Evolutionary conservation across 345 rosid genomes (phyloP).

Genomic region (Triadica sebifera): DNA sequence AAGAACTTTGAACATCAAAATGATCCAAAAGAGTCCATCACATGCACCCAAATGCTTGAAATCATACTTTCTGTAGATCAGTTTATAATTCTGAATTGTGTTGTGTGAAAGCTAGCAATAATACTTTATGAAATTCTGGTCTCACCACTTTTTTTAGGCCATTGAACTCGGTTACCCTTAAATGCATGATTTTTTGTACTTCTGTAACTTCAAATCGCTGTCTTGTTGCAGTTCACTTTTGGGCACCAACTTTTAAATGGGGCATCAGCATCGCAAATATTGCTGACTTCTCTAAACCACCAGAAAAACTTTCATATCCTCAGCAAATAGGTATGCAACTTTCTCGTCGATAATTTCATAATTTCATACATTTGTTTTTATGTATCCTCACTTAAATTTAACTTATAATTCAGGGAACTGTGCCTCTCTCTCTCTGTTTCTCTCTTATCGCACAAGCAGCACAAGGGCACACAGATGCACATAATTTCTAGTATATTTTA

Average conservation of each 20-base stretch:
- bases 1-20: too few species aligned
- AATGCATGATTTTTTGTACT: too few species aligned
- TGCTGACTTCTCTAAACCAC: conserved; percentile 80
- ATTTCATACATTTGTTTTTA: neutral
- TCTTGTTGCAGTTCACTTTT: conserved; percentile 70
- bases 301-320: conserved; percentile 83
- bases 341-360: too few species aligned
- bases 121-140: too few species aligned
- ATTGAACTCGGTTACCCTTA: too few species aligned
- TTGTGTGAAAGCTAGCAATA: too few species aligned
- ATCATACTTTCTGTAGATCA: too few species aligned
- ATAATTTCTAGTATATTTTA: neutral
- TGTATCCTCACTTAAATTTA: neutral
- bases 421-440: neutral
- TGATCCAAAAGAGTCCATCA: too few species aligned
- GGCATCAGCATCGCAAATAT: conserved; percentile 86
- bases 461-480: neutral
- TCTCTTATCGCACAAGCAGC: neutral
- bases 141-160: too few species aligned
- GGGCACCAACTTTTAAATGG: conserved; percentile 97
- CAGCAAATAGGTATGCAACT: conserved; percentile 61
- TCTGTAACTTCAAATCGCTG: neutral
- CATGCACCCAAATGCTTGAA: too few species aligned
- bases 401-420: neutral
- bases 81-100: too few species aligned